A percentile compares a stretch with the other conserved stretches of the same genome.
Conservation (phyloP, 106 monocot species). For the Narthecium ossifragum region DNA sequence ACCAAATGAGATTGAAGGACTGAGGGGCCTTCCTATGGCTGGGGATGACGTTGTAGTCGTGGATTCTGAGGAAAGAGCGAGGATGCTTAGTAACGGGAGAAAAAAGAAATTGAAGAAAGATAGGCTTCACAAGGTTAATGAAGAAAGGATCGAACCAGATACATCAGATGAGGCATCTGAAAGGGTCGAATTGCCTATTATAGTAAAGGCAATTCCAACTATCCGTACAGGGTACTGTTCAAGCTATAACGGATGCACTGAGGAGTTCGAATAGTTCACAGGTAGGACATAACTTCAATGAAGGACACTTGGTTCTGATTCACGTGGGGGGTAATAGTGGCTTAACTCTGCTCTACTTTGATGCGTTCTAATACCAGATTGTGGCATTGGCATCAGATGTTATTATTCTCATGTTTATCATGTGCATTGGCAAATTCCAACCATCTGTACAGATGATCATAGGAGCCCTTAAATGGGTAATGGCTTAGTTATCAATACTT, state of each 20-base stretch:
- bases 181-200: constrained; percentile 72
- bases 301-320: too few species aligned
- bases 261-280: constrained; percentile 76
- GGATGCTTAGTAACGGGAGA: constrained; percentile 87
- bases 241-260: constrained; percentile 86
- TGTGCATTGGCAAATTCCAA: too few species aligned
- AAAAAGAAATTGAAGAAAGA: constrained; percentile 72
- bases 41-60: constrained; percentile 95
- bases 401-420: too few species aligned
- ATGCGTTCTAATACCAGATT: too few species aligned
- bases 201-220: constrained; percentile 93
- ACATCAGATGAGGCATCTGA: constrained; percentile 28
- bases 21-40: constrained; percentile 91
- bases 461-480: too few species aligned
- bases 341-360: too few species aligned
- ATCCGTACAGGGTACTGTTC: constrained; percentile 94
- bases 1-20: constrained; percentile 91
- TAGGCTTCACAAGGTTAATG: constrained; percentile 42
- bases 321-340: too few species aligned
- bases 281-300: too few species aligned
- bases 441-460: too few species aligned
- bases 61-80: constrained; percentile 78
- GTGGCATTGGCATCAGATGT: too few species aligned
- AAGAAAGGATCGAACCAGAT: constrained; percentile 37
- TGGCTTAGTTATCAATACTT: too few species aligned